These are phyloP conservation scores for Psilocybe cubensis DNA, from an alignment of 768 basidiomycete genomes.

Conservation along the genomic window DNA sequence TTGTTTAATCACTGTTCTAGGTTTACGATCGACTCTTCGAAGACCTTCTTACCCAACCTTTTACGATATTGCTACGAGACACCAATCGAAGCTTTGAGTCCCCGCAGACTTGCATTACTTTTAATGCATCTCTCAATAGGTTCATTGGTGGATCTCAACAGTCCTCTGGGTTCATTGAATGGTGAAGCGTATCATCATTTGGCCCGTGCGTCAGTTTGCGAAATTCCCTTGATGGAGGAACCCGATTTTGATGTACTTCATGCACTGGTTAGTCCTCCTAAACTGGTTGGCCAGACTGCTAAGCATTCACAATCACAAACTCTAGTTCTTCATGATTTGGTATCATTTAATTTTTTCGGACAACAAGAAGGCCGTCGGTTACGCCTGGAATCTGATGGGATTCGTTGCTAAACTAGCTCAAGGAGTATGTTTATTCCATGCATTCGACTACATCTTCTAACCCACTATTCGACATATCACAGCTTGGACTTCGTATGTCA, in stretches of 20 bases:
- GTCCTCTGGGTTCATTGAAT: conserved; percentile 56
- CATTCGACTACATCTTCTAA: not conserved
- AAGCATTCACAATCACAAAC: not conserved
- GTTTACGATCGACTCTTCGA: conserved; percentile 71
- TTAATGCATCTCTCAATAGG: conserved; percentile 78
- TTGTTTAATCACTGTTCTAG: conserved; percentile 32
- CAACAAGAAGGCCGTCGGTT: conserved; percentile 71
- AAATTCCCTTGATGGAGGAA: conserved; percentile 75
- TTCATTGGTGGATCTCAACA: conserved; percentile 64
- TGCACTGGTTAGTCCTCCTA: conserved; percentile 51
- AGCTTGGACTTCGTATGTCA: conserved; percentile 72
- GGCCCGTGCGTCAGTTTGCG: conserved; percentile 68
- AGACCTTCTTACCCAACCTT: conserved; percentile 71
- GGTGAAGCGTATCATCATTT: conserved; percentile 71
- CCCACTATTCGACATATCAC: conserved; percentile 1
- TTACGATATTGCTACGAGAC: conserved; percentile 70
- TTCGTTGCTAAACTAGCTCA: conserved; percentile 75
- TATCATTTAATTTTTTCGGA: conserved; percentile 76
- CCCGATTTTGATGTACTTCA: conserved; percentile 76
- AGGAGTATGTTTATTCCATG: conserved; percentile 49
- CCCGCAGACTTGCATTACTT: conserved; percentile 67
- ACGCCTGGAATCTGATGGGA: conserved; percentile 79
- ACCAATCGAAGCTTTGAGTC: conserved; percentile 61
- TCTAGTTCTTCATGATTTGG: conserved; percentile 70
- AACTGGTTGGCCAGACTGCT: not conserved